Percentiles rank a stretch among this genome's conserved stretches.
These are phyloP conservation scores for Boeremia exigua DNA, from an alignment of 2,329 filamentous ascomycete genomes.

Conservation along the genomic window DNA sequence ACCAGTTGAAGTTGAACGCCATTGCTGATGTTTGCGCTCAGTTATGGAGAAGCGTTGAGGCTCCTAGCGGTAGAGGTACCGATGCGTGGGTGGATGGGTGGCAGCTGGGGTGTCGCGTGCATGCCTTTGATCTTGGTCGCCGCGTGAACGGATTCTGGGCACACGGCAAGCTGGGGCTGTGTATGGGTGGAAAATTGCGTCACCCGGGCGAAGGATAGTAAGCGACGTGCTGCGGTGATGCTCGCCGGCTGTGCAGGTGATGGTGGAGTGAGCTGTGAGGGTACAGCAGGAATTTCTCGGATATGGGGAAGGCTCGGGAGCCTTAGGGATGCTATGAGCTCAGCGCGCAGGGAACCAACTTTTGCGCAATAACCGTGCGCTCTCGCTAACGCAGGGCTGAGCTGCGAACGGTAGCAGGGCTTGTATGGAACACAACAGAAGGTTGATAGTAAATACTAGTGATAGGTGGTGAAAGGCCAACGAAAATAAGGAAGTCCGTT, in stretches of 20 bases:
- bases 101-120: slow-evolving; percentile 45
- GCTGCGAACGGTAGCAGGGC: slow-evolving; percentile 13
- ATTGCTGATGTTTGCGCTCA: slow-evolving; percentile 57
- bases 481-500: neutral
- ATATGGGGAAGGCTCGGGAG: slow-evolving; percentile 20
- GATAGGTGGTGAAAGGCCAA: slow-evolving; percentile 6
- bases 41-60: slow-evolving; percentile 24
- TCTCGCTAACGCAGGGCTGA: slow-evolving; percentile 16
- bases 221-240: slow-evolving; percentile 13
- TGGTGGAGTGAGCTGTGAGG: slow-evolving; percentile 30
- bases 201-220: slow-evolving; percentile 6
- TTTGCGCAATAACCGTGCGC: slow-evolving; percentile 25
- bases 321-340: slow-evolving; percentile 23
- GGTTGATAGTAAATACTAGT: slow-evolving; percentile 12
- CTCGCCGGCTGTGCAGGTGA: slow-evolving; percentile 20
- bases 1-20: slow-evolving; percentile 99
- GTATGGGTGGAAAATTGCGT: slow-evolving; percentile 16
- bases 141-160: slow-evolving; percentile 42
- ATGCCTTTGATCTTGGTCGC: slow-evolving; percentile 38
- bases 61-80: slow-evolving; percentile 23
- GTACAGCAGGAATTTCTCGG: slow-evolving; percentile 36
- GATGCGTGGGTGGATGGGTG: slow-evolving; percentile 28
- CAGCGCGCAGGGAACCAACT: slow-evolving; percentile 24
- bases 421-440: slow-evolving; percentile 10
- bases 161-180: slow-evolving; percentile 13